phyloP scores from a whole-genome alignment of 2,329 filamentous ascomycete genomes.

The Ploettnerulaceae sp. region DNA sequence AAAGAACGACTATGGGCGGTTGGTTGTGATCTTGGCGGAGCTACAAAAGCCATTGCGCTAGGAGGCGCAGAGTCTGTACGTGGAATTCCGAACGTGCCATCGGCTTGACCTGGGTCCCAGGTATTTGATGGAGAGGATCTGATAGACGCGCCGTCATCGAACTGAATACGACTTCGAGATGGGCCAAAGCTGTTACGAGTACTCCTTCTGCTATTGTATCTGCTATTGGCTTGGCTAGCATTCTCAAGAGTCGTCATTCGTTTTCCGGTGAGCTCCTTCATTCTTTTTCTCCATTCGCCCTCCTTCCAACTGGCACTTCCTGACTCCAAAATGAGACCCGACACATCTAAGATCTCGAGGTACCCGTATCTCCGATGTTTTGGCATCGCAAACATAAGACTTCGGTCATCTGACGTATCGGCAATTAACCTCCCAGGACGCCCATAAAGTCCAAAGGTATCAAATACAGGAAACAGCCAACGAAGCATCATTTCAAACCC shows the following conservation, averaged over 20 bases:
- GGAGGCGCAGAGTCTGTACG: slow-evolving; percentile 51
- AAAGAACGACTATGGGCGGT: slow-evolving; percentile 29
- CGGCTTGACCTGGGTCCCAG: slow-evolving; percentile 26
- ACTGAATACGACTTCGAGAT: slow-evolving; percentile 48
- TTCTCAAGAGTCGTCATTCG: slow-evolving; percentile 63
- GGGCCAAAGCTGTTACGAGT: slow-evolving; percentile 52
- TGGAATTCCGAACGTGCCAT: slow-evolving; percentile 19
- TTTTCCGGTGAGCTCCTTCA: slow-evolving; percentile 82
- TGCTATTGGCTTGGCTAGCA: slow-evolving; percentile 36
- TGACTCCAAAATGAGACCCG: slow-evolving; percentile 69
- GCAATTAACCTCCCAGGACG: slow-evolving; percentile 82
- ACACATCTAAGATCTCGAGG: slow-evolving; percentile 81
- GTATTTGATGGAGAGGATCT: slow-evolving; percentile 47
- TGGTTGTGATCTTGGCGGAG: slow-evolving; percentile 12
- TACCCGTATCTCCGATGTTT: slow-evolving; percentile 85
- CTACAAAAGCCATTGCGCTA: slow-evolving; percentile 29
- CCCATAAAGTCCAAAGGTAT: slow-evolving; percentile 87
- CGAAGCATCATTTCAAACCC: slow-evolving; percentile 95
- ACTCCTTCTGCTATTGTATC: slow-evolving; percentile 54
- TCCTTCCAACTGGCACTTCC: slow-evolving; percentile 77
- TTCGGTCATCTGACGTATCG: slow-evolving; percentile 78
- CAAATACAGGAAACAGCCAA: slow-evolving; percentile 89
- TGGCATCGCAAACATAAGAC: slow-evolving; percentile 98
- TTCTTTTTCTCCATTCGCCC: slow-evolving; percentile 78
- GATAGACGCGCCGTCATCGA: slow-evolving; percentile 48